Evolutionary conservation across 179 eudicot genomes (phyloP), one percentile per base, ranked within the genome.

Genomic region (Spergularia azorica): DNA sequence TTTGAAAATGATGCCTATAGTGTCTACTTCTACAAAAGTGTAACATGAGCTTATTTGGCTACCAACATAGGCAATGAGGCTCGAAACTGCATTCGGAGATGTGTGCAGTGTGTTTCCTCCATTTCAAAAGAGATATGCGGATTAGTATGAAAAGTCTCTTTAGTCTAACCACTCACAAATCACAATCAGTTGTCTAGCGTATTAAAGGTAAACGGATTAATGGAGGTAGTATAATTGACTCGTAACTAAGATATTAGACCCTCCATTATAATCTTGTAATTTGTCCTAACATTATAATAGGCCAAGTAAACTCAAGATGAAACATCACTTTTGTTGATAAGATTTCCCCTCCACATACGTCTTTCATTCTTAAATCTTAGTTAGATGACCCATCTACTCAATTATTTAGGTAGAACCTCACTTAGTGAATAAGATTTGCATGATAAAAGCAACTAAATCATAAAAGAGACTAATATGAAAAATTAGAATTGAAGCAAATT

Each of bases 381-480:
- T 36, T 36, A 38, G 67, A 75, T 77, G 74, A 70, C 56, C 79
- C 59, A 82, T 61, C 79, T 74, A 78, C 63, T 64, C 57, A 73
- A 26, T 59, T 63, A 9, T 18, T 82, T 82, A 74, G 84, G 75
- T 82, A 48, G 76, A 62, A 50, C 51, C 52, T 61, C 81, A 64
- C 67, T 72, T 72, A 15, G 59, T 65, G 9, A 73, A 20, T 59
- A 51, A 54, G 8, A n/a, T 64, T n/a, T 46, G 32, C 56, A 9
- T 50, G 38, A 70, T 48, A 13, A 56, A 78, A 56, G 48, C 52
- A 71, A 60, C 71, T 55, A 16, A 66, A 81, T 54, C 56, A 81
- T 55, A 51, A 41, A 41, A 16, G 67, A 82, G 61, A 58, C 18
- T 36, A 14, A 46, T 64, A 17, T 55, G 15, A 18, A 66, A 62